These are phyloP conservation scores for Botrytis byssoidea DNA, from an alignment of 2,329 filamentous ascomycete genomes.

Conservation along the genomic window DNA sequence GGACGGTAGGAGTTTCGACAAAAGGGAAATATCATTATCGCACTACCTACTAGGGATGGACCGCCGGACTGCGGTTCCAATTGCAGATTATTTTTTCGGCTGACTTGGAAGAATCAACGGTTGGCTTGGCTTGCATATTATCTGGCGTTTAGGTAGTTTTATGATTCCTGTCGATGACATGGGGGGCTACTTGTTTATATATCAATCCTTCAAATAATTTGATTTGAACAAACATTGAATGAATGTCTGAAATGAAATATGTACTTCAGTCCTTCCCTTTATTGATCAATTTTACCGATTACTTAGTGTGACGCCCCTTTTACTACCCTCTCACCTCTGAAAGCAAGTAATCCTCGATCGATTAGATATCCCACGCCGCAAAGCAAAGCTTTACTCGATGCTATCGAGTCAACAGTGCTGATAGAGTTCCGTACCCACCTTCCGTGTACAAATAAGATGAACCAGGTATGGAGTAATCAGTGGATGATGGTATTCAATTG, in stretches of 20 bases:
- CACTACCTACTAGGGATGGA: conserved; percentile 9
- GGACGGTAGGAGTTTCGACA: conserved; percentile 20
- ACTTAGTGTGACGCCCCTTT: neutral
- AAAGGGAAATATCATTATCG: conserved; percentile 11
- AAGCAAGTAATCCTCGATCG: neutral
- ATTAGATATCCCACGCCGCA: neutral
- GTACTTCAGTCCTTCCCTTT: neutral
- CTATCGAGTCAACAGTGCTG: conserved; percentile 14
- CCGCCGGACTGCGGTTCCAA: neutral
- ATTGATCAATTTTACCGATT: neutral
- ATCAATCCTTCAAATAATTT: neutral
- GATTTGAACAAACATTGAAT: neutral
- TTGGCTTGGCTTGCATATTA: conserved; percentile 1
- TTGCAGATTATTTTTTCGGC: conserved; percentile 9
- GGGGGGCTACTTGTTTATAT: neutral
- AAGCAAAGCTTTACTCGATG: conserved; percentile 14
- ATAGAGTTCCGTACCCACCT: conserved; percentile 4
- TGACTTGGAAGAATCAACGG: conserved; percentile 8
- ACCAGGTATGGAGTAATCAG: neutral
- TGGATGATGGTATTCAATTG: conserved; percentile 20
- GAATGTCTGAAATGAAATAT: neutral
- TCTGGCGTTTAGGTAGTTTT: conserved; percentile 12
- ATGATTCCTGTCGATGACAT: neutral
- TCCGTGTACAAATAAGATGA: neutral
- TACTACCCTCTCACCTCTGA: neutral